Conservation (phyloP, 1,284 basidiomycete species). For the Trichosporon sp. region DNA sequence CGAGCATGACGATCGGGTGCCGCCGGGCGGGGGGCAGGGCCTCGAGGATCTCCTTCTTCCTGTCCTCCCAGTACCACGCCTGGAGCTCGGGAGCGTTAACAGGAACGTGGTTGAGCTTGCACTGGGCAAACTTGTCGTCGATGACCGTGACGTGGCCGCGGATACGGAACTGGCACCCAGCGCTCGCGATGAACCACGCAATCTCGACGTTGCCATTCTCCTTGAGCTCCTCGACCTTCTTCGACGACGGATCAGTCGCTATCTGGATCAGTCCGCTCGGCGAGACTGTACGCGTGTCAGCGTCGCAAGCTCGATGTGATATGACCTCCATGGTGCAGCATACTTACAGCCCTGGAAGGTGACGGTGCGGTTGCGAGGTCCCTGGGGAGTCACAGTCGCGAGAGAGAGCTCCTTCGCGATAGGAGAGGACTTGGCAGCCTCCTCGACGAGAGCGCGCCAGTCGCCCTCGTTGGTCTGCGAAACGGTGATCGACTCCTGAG, state of each 20-base stretch:
- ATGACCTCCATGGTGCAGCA: no score
- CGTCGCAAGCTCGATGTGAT: not conserved
- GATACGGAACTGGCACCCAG: slow-evolving; percentile 14
- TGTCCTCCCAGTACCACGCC: not conserved
- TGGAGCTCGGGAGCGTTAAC: not conserved
- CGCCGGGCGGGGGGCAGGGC: not conserved
- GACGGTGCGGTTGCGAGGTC: slow-evolving; percentile 5
- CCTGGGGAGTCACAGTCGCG: not conserved
- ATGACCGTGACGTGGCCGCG: slow-evolving; percentile 8
- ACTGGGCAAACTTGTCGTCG: slow-evolving; percentile 6
- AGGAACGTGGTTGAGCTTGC: not conserved
- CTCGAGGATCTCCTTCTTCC: not conserved
- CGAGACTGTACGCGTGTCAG: slow-evolving; percentile 9
- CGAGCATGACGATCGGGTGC: not conserved
- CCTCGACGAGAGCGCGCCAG: slow-evolving; percentile 6
- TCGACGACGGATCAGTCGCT: slow-evolving; percentile 6
- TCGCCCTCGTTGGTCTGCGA: no score
- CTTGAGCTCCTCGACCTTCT: slow-evolving; percentile 9
- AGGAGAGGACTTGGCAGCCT: slow-evolving; percentile 3
- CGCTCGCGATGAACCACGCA: slow-evolving; percentile 13
- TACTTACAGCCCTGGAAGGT: slow-evolving; percentile 10
- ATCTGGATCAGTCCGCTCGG: slow-evolving; percentile 8
- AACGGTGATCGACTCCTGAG: no score
- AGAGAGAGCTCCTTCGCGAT: slow-evolving; percentile 6
- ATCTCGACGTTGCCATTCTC: slow-evolving; percentile 8